These are phyloP conservation scores for Trametes hirsuta DNA, from an alignment of 1,284 basidiomycete genomes.

Conservation along the genomic window DNA sequence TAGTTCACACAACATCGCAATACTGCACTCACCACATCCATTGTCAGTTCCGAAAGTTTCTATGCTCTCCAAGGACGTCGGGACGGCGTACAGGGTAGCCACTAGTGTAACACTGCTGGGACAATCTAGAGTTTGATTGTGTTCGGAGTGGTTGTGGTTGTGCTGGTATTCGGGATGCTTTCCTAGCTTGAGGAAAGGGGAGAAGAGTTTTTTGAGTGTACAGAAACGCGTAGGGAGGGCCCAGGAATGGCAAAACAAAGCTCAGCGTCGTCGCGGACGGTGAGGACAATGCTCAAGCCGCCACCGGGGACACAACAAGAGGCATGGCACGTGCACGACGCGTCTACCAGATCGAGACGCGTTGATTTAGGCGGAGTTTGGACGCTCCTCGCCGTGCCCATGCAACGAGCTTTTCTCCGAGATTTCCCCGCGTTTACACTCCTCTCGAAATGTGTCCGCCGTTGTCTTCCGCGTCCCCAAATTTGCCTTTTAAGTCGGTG, in stretches of 20 bases:
- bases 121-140: background rate
- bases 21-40: slow-evolving; percentile 17
- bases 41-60: background rate
- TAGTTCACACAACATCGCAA: no score
- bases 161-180: background rate
- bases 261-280: background rate
- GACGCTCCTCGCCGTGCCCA: background rate
- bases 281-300: background rate
- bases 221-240: background rate
- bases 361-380: slow-evolving; percentile 14
- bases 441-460: background rate
- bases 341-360: slow-evolving; percentile 4
- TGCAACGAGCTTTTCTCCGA: background rate
- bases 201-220: background rate
- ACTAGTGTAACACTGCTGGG: background rate
- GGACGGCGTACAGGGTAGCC: no score
- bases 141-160: background rate
- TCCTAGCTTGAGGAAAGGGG: no score
- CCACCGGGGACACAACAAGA: background rate
- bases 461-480: background rate
- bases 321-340: slow-evolving; percentile 17
- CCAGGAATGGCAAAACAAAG: background rate
- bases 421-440: background rate
- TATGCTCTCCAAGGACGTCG: background rate
- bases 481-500: no score